Evolutionary conservation across 83 land plant species (phyloP), one percentile per base, ranked within the genome.

Genomic region (Picea abies): DNA sequence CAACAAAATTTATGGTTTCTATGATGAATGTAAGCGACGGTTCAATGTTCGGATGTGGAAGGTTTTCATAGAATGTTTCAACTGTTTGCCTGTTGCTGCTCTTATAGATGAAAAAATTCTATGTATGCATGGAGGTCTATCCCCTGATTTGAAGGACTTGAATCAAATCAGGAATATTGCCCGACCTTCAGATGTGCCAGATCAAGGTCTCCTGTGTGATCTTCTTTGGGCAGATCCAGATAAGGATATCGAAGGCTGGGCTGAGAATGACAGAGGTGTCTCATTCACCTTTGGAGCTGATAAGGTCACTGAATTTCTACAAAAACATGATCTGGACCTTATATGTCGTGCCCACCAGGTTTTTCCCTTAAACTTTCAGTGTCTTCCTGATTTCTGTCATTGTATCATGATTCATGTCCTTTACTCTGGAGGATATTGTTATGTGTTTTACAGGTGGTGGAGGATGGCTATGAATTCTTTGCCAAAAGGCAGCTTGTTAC

Each of bases 111-210:
- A 90, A 49, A 90, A 90, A 70, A 91, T 89, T 75, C 79, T 89
- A 61, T 91, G 93, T 87, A 91, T 91, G 93, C 93, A 91, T 83
- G 93, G 93, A 73, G 93, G 93, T 23, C 89, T 91, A 73, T 91
- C 93, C 37, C 93, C 93, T 25, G 89, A 91, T 61, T 49, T 91
- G 83, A 79, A 83, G 23, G 83, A 81, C 76, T 85, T 91, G 84
- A 89, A 85, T 69, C 89, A 86, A 62, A 87, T 91, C 6, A 84
- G 81, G 76, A 87, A 82, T 64, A 37, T 91, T 37, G 2, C 86
- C 5, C 87, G 89, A 58, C 93, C 93, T 41, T 83, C 89, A 80
- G 91, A 91, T 84, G 93, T 91, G 20, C 93, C 93, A 73, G 89
- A 91, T 61, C 82, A 87, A 64, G 89, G 89, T 39, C 87, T 90